Evolutionary conservation across 129 eudicot genomes (phyloP).

Genomic region (Flaveria robusta): DNA sequence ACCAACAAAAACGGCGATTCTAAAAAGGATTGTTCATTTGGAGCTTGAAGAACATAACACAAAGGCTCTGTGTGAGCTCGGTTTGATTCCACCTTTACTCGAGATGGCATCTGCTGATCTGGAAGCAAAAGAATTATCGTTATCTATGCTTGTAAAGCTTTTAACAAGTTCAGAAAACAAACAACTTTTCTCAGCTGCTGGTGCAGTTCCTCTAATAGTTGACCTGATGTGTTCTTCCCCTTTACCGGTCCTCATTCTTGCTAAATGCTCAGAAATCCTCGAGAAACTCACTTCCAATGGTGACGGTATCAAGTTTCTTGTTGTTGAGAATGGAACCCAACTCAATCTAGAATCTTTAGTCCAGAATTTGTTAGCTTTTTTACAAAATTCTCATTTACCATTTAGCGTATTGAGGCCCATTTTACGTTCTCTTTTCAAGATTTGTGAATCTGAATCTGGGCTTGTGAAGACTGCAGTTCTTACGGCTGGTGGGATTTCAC

Average conservation of each 20-base stretch:
- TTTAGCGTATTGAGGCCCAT: slow-evolving; percentile 48
- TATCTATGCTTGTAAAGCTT: slow-evolving; percentile 51
- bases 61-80: slow-evolving; percentile 48
- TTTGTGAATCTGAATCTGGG: slow-evolving; percentile 51
- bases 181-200: slow-evolving; percentile 43
- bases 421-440: slow-evolving; percentile 49
- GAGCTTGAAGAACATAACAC: slow-evolving; percentile 46
- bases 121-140: slow-evolving; percentile 59
- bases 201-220: slow-evolving; percentile 48
- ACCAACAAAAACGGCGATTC: slow-evolving; percentile 41
- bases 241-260: slow-evolving; percentile 29
- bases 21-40: slow-evolving; percentile 43
- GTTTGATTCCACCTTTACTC: slow-evolving; percentile 56
- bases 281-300: slow-evolving; percentile 57
- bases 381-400: slow-evolving; percentile 42
- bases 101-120: slow-evolving; percentile 60
- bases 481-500: slow-evolving; percentile 54
- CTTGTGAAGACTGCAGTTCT: slow-evolving; percentile 64
- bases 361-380: slow-evolving; percentile 39
- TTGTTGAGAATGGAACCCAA: slow-evolving; percentile 39
- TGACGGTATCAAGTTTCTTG: slow-evolving; percentile 59
- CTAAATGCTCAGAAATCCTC: slow-evolving; percentile 58
- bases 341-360: slow-evolving; percentile 42
- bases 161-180: slow-evolving; percentile 43
- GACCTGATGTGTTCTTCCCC: slow-evolving; percentile 43